A percentile compares a stretch with the other conserved stretches of the same genome.
These are phyloP conservation scores for Xylaria sp. DNA, from an alignment of 2,329 filamentous ascomycete species.

Conservation along the genomic window DNA sequence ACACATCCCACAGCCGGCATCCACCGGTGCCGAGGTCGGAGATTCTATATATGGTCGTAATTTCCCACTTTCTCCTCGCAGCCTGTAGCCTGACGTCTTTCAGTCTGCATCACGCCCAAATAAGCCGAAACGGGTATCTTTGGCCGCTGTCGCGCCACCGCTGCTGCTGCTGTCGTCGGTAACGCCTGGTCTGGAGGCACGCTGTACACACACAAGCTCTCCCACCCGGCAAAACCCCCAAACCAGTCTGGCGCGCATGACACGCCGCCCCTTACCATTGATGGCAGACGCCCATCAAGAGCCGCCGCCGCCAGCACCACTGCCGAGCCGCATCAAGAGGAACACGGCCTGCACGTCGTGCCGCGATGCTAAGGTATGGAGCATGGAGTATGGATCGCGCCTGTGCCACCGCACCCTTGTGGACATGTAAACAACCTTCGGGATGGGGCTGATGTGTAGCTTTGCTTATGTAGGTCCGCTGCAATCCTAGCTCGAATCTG, in stretches of 20 bases:
- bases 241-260: constrained; percentile 31
- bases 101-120: constrained; percentile 9
- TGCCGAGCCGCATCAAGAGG: constrained; percentile 46
- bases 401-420: background rate
- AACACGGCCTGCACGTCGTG: constrained; percentile 50
- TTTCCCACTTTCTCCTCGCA: constrained; percentile 12
- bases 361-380: constrained; percentile 48
- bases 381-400: background rate
- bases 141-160: constrained; percentile 10
- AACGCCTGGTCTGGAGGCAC: background rate
- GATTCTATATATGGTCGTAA: constrained; percentile 5
- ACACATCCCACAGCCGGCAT: background rate
- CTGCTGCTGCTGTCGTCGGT: constrained; percentile 2
- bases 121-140: constrained; percentile 40
- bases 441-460: constrained; percentile 7
- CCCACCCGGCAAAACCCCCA: constrained; percentile 17
- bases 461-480: constrained; percentile 49
- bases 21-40: constrained; percentile 34
- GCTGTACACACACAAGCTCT: constrained; percentile 10
- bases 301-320: constrained; percentile 35
- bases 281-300: constrained; percentile 43
- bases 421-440: background rate
- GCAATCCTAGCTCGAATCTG: constrained; percentile 46
- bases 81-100: background rate
- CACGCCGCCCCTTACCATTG: constrained; percentile 37